phyloP scores from a whole-genome alignment of 441 rosid genomes.

The Theobroma grandiflorum region DNA sequence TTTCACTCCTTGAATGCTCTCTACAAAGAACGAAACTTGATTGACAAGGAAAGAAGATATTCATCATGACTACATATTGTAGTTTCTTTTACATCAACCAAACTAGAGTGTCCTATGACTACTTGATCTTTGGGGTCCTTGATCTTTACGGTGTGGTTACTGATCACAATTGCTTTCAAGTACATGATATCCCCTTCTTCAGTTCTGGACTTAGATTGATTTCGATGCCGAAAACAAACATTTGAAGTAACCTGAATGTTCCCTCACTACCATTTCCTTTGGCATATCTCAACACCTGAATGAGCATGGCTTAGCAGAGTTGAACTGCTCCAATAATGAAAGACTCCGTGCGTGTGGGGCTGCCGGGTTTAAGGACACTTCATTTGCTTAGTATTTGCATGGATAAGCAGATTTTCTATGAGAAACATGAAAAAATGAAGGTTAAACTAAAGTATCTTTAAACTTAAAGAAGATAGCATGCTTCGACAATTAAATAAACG shows the following conservation, averaged over 20 bases:
- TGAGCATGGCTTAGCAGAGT: background rate
- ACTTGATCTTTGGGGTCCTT: background rate
- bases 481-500: background rate
- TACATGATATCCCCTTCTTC: background rate
- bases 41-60: background rate
- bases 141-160: background rate
- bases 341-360: background rate
- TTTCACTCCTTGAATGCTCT: too few species aligned
- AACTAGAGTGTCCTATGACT: background rate
- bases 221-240: background rate
- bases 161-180: background rate
- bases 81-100: background rate
- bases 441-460: background rate
- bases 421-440: background rate
- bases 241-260: background rate
- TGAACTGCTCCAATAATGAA: background rate
- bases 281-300: background rate
- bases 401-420: background rate
- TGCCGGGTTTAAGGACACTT: background rate
- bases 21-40: too few species aligned
- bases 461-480: background rate
- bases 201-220: background rate
- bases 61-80: background rate
- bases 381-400: background rate
- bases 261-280: background rate